Base-by-base conservation (phyloP, 495 filamentous ascomycete species). In the Aspergillus heteromorphus region DNA sequence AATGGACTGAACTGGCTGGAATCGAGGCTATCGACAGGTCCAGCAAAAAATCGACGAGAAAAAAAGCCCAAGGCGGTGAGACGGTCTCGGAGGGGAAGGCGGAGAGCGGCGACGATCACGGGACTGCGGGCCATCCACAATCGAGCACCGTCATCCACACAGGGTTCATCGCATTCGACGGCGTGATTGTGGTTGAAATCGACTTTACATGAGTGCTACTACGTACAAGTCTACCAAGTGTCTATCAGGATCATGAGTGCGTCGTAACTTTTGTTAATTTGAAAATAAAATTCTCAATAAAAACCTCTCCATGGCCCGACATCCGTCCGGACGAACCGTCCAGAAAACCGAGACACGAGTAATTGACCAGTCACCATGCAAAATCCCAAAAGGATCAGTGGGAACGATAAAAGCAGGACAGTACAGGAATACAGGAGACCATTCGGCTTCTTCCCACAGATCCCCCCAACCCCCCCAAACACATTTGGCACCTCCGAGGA, bases 351-450 rank as follows among this genome's bases (percentile, higher is more conserved):
- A 52, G 45, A 55, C 38, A 49, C 58, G 58, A 65, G 55, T 60
- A 62, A 70, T 77, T 77, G 72, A 77, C 73, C 72, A 75, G 68
- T 59, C 52, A 67, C 62, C 73, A 64, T 60, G 49, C 41, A 56
- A 65, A 59, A 61, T 52, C 45, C 62, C 57, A 64, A 63, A 63
- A 63, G 58, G 62, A 64, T 41, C 50, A 57, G 58, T 55, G 51
- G 49, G 49, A 58, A 49, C 20, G 13, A 40, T 29, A 51, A 52
- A 48, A 55, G 45, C 20, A 43, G 47, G 40, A 53, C 17, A 54
- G 50, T 54, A 57, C 56, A 69, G 48, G 41, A 54, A 42, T 19
- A 34, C 25, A 16, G 29, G 17, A 45, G 23, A 43, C 36, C 25
- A 30, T 52, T 38, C 13, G 6, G n/a, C 34, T 38, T n/a, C 45